Evolutionary conservation across 1,139 yeast genomes (phyloP).

Genomic region (Saccharomyces hybrid): DNA sequence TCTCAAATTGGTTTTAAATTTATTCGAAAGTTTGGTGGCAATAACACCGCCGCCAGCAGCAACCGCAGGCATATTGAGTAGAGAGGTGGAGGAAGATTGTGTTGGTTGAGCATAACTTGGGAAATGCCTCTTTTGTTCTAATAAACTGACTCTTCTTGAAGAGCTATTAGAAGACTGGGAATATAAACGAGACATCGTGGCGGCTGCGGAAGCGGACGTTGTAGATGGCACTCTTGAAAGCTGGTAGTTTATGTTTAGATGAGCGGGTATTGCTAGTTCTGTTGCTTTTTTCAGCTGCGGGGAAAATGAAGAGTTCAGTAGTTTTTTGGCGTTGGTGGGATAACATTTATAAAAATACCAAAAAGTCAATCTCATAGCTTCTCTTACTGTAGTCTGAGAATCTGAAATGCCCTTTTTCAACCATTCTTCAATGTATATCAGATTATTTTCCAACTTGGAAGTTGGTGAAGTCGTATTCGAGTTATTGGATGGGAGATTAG

Average conservation of each 20-base stretch:
- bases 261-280: slow-evolving; percentile 45
- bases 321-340: slow-evolving; percentile 37
- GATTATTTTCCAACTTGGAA: slow-evolving; percentile 34
- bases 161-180: slow-evolving; percentile 7
- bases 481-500: background rate
- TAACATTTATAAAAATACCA: slow-evolving; percentile 57
- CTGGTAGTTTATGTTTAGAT: slow-evolving; percentile 24
- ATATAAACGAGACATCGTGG: slow-evolving; percentile 12
- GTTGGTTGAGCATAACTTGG: slow-evolving; percentile 32
- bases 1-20: slow-evolving; percentile 11
- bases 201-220: background rate
- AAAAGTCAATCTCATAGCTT: slow-evolving; percentile 60
- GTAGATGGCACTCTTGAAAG: slow-evolving; percentile 6
- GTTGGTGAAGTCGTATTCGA: background rate
- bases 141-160: slow-evolving; percentile 9
- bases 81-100: slow-evolving; percentile 16
- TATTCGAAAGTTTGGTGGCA: slow-evolving; percentile 7
- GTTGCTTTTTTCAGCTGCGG: slow-evolving; percentile 46
- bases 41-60: background rate
- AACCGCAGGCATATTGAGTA: background rate
- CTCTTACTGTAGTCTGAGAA: slow-evolving; percentile 76
- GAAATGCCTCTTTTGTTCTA: slow-evolving; percentile 4
- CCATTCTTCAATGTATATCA: slow-evolving; percentile 46
- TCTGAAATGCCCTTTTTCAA: slow-evolving; percentile 61
- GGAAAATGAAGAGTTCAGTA: slow-evolving; percentile 34